Evolutionary conservation across 352 stramenopile species (phyloP).

Genomic region (Globisporangium iwayamae): DNA sequence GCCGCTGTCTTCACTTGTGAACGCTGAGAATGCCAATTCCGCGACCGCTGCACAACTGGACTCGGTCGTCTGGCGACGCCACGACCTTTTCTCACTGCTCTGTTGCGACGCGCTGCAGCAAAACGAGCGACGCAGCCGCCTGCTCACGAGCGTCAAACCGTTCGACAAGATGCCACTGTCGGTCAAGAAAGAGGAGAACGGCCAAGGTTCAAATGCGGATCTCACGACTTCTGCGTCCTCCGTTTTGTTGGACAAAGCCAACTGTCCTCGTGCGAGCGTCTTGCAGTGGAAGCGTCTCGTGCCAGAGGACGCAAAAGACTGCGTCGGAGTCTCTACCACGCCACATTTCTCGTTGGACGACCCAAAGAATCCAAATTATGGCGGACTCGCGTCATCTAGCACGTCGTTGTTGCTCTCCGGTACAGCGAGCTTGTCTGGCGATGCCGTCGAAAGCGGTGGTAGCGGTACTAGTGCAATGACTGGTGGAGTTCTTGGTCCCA

Average conservation of each 20-base stretch:
- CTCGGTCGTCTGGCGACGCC: constrained; percentile 22
- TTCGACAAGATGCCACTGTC: constrained; percentile 42
- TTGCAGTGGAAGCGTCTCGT: constrained; percentile 65
- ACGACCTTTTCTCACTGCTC: constrained; percentile 62
- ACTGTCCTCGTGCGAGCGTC: constrained; percentile 26
- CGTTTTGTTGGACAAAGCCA: background rate
- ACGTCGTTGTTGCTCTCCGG: background rate
- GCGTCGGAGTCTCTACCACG: constrained; percentile 38
- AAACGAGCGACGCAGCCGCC: constrained; percentile 60
- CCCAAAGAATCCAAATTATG: constrained; percentile 50
- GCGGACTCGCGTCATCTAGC: constrained; percentile 27
- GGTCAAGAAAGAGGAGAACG: background rate
- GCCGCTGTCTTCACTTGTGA: constrained; percentile 39
- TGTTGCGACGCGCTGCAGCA: constrained; percentile 59
- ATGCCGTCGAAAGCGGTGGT: background rate
- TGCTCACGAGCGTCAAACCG: constrained; percentile 45
- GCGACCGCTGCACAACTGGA: constrained; percentile 9
- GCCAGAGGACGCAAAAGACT: constrained; percentile 68
- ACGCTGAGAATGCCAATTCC: constrained; percentile 15
- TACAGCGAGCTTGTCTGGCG: background rate
- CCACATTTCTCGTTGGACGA: constrained; percentile 51
- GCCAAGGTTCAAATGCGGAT: background rate
- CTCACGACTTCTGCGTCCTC: background rate
- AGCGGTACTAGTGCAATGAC: background rate
- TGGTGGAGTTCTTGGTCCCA: background rate